Evolutionary conservation across 768 basidiomycete genomes (phyloP).

Genomic region (Gyrodon lividus): DNA sequence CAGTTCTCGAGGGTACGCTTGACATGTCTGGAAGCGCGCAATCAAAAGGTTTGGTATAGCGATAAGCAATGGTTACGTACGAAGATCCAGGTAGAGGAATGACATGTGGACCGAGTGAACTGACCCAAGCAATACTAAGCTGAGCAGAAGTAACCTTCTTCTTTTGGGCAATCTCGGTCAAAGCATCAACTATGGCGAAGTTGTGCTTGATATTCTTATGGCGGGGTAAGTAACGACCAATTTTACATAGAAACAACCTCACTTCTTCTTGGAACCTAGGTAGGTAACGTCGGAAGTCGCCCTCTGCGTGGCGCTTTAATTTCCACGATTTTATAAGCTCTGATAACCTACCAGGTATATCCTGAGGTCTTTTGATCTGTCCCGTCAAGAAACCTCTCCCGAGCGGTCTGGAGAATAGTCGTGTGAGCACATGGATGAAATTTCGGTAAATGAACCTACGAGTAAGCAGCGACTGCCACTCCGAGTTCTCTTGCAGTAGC

Average conservation of each 20-base stretch:
- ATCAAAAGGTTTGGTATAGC: conserved; percentile 1
- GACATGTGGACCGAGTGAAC: conserved; percentile 38
- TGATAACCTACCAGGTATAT: conserved; percentile 29
- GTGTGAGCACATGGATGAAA: conserved; percentile 5
- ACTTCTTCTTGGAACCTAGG: conserved; percentile 48
- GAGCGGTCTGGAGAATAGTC: conserved; percentile 40
- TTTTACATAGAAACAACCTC: conserved; percentile 12
- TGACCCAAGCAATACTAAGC: conserved; percentile 46
- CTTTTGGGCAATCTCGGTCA: conserved; percentile 40
- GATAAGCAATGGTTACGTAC: conserved; percentile 24
- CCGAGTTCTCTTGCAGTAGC: conserved; percentile 53
- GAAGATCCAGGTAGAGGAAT: conserved; percentile 53
- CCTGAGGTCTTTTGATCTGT: conserved; percentile 39
- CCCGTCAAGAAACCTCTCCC: conserved; percentile 56
- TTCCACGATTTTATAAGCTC: neutral
- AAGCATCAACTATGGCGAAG: conserved; percentile 41
- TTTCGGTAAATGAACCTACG: conserved; percentile 32
- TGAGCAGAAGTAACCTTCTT: conserved; percentile 44
- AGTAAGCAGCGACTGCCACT: conserved; percentile 60
- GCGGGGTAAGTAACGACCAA: neutral
- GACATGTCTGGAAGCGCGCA: conserved; percentile 21
- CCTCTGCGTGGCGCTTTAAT: conserved; percentile 28
- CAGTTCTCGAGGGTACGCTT: conserved; percentile 47
- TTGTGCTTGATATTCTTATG: conserved; percentile 42
- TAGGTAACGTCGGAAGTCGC: conserved; percentile 38